Evolutionary conservation across 2,329 filamentous ascomycete species (phyloP).

Genomic region (Xylariaceae sp.): DNA sequence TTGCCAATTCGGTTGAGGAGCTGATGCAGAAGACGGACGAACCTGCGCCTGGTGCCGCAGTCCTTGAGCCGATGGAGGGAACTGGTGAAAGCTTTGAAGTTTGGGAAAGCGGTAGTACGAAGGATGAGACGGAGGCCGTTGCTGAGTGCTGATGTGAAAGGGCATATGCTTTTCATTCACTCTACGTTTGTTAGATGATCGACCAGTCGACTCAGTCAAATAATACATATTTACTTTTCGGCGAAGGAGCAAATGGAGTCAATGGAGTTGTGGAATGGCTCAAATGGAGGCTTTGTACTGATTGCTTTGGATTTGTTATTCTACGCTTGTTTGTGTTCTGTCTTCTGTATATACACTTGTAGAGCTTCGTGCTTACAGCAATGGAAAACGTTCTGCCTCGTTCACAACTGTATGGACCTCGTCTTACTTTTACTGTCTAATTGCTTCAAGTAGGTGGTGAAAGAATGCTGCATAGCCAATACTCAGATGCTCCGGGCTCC

Average conservation of each 20-base stretch:
- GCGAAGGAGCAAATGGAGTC: conserved; percentile 24
- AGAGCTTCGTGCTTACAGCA: conserved; percentile 18
- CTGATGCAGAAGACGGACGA: conserved; percentile 48
- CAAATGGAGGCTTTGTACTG: not conserved
- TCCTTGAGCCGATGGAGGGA: conserved; percentile 63
- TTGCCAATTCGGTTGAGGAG: conserved; percentile 43
- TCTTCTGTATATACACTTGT: conserved; percentile 30
- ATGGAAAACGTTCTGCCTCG: conserved; percentile 19
- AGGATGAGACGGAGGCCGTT: conserved; percentile 58
- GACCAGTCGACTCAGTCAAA: not conserved
- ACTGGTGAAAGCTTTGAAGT: conserved; percentile 69
- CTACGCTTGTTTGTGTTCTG: conserved; percentile 12
- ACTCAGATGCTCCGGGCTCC: too few relatives aligned
- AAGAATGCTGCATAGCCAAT: too few relatives aligned
- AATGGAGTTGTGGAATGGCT: not conserved
- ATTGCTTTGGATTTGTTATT: conserved; percentile 1
- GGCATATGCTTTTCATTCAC: not conserved
- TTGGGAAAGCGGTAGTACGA: conserved; percentile 73
- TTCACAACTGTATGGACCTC: not conserved
- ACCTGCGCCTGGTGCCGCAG: conserved; percentile 51
- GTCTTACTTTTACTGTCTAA: not conserved
- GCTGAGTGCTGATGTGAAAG: conserved; percentile 33
- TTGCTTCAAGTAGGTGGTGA: not conserved
- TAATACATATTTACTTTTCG: conserved; percentile 24
- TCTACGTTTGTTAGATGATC: conserved; percentile 2